These are phyloP conservation scores for Sporothrix sp. DNA, from an alignment of 2,329 filamentous ascomycete species.

Conservation along the genomic window DNA sequence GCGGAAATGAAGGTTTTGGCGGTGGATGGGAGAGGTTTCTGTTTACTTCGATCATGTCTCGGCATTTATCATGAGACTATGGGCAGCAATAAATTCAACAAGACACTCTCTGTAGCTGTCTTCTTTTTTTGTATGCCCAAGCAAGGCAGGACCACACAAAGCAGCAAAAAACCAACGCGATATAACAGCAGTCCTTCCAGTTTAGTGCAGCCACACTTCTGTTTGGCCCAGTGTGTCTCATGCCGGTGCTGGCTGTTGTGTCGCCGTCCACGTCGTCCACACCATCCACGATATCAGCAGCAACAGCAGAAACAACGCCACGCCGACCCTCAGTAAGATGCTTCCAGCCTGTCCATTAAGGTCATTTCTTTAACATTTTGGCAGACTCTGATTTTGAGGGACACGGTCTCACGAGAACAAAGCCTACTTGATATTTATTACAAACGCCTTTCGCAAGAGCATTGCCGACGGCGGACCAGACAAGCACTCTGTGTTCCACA, in stretches of 20 bases:
- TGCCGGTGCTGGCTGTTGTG: neutral
- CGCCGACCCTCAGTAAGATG: neutral
- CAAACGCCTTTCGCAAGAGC: conserved; percentile 24
- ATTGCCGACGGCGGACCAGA: conserved; percentile 19
- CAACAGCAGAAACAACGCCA: neutral
- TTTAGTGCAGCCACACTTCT: no score
- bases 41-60: no score
- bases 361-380: conserved; percentile 24
- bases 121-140: no score
- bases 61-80: no score
- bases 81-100: no score
- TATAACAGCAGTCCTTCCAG: no score
- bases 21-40: no score
- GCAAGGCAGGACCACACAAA: no score
- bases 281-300: neutral
- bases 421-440: conserved; percentile 25
- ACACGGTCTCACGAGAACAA: conserved; percentile 14
- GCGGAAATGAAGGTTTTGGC: no score
- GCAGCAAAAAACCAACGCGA: no score
- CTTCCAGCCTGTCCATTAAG: no score
- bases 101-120: no score
- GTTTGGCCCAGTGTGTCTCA: conserved; percentile 1
- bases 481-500: conserved; percentile 25
- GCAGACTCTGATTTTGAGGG: conserved; percentile 18
- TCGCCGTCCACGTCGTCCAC: neutral